Evolutionary conservation across 2,329 filamentous ascomycete genomes (phyloP).

Genomic region (Beauveria pseudobassiana): DNA sequence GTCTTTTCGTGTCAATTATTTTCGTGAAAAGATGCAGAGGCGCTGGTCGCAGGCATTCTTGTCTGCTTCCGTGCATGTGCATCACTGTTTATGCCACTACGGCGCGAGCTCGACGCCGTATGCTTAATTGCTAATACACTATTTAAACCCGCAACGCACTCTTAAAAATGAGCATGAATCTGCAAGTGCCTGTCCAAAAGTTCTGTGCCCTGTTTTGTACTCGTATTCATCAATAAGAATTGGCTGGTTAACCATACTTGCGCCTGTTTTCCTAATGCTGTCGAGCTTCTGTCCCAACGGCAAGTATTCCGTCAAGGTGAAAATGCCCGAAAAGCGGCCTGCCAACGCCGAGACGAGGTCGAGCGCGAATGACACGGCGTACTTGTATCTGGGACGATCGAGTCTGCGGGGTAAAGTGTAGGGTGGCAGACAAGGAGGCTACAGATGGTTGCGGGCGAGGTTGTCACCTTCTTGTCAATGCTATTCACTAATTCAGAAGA

Average conservation of each 20-base stretch:
- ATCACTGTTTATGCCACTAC: neutral
- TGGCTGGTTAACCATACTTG: neutral
- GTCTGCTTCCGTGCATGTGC: neutral
- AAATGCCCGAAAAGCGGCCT: neutral
- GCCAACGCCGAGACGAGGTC: neutral
- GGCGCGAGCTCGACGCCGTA: neutral
- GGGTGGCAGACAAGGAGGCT: no score
- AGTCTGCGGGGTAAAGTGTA: neutral
- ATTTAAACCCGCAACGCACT: neutral
- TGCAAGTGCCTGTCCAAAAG: neutral
- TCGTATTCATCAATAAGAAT: neutral
- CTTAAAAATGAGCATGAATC: neutral
- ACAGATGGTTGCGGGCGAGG: no score
- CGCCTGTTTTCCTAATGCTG: neutral
- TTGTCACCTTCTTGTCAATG: no score
- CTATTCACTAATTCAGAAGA: no score
- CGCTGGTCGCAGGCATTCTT: neutral
- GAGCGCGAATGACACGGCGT: neutral
- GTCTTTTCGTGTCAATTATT: constrained; percentile 1
- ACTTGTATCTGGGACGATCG: neutral
- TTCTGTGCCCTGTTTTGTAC: neutral
- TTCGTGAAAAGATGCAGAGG: neutral
- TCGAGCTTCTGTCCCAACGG: neutral
- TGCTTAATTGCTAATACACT: neutral
- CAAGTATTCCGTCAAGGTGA: neutral